A percentile compares a stretch with the other conserved stretches of the same genome.
Conservation (phyloP, 2,329 filamentous ascomycete species). For the Arthrinium puccinioides region DNA sequence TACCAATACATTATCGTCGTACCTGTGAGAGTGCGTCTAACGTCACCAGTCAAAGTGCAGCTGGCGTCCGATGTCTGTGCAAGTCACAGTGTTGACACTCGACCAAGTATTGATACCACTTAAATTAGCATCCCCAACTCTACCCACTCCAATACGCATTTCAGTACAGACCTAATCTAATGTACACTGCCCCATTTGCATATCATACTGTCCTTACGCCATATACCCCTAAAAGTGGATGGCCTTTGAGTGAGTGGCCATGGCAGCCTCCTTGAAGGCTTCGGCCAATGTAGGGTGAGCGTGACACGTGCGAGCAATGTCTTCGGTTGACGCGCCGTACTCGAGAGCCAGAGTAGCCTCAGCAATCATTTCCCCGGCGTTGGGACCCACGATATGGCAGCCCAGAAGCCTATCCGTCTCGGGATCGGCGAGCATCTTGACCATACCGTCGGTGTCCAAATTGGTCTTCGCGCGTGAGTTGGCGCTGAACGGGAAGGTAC, state of each 20-base stretch:
- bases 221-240: conserved; percentile 99
- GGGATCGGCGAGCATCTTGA: conserved; percentile 94
- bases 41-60: no score
- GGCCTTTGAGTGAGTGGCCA: conserved; percentile 91
- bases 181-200: no score
- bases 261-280: conserved; percentile 99
- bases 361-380: conserved; percentile 98
- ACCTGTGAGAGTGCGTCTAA: no score
- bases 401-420: conserved; percentile 95
- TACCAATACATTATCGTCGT: no score
- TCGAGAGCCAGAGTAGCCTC: conserved; percentile 92
- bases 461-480: conserved; percentile 99
- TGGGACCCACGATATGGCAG: conserved; percentile 92
- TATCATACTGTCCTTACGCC: no score
- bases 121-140: no score
- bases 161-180: no score
- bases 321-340: conserved; percentile 92
- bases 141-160: no score
- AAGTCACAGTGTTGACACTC: no score
- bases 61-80: no score
- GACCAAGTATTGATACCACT: no score
- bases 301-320: conserved; percentile 90
- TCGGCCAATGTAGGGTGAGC: conserved; percentile 93
- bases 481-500: conserved; percentile 93
- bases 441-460: conserved; percentile 87